Evolutionary conservation across 371 early-diverging fungal species (phyloP).

Genomic region (Mucor indicus): DNA sequence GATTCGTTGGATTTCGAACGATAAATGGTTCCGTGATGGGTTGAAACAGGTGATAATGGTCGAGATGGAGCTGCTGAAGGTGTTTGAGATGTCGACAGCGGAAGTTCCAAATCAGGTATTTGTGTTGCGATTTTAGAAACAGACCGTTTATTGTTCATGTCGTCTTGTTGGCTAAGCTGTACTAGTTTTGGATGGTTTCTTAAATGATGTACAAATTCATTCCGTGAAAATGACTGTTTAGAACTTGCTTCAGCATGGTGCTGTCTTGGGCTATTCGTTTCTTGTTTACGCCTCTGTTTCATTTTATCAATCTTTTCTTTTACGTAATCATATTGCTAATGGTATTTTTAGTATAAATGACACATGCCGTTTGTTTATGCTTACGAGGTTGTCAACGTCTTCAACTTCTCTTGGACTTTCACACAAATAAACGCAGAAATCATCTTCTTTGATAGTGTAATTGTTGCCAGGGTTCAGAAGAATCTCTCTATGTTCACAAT

Average conservation of each 20-base stretch:
- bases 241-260: too few species aligned
- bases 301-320: background rate
- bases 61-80: background rate
- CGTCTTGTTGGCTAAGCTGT: background rate
- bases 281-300: background rate
- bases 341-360: background rate
- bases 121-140: too few species aligned
- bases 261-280: background rate
- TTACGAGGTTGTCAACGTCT: conserved; percentile 41
- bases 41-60: background rate
- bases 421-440: conserved; percentile 62
- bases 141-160: background rate
- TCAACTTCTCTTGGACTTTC: conserved; percentile 56
- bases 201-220: background rate
- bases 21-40: background rate
- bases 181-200: background rate
- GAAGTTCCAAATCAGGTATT: too few species aligned
- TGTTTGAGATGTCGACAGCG: too few species aligned
- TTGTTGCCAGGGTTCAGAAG: conserved; percentile 64
- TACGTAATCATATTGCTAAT: conserved; percentile 5
- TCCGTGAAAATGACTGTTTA: conserved; percentile 4
- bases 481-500: conserved; percentile 34
- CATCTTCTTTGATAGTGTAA: conserved; percentile 50
- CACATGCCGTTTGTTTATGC: background rate
- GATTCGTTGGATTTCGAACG: conserved; percentile 12